Percentiles rank a stretch among this genome's conserved stretches.
Conservation (phyloP, 2,329 filamentous ascomycete species). For the Gaeumannomyces sp. region DNA sequence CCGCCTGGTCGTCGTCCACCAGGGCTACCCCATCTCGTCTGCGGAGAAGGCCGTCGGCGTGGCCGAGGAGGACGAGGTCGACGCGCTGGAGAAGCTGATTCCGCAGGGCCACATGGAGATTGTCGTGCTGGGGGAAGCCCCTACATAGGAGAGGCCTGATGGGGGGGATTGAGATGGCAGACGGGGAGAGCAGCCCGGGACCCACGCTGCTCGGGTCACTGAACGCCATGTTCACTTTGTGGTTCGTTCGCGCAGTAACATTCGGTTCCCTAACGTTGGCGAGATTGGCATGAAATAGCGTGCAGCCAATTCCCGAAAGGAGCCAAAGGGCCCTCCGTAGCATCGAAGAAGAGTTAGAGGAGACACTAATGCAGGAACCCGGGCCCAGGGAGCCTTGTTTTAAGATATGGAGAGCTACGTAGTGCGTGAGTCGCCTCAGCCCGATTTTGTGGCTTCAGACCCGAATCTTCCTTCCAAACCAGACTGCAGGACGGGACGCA, state of each 20-base stretch:
- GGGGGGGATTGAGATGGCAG: too few relatives aligned
- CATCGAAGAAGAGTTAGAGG: not conserved
- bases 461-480: not conserved
- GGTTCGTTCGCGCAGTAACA: too few relatives aligned
- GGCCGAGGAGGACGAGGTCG: not conserved
- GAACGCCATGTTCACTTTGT: too few relatives aligned
- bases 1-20: not conserved
- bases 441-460: not conserved
- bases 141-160: too few relatives aligned
- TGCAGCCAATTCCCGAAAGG: not conserved
- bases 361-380: not conserved
- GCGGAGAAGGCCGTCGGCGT: not conserved
- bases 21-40: not conserved
- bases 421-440: too few relatives aligned
- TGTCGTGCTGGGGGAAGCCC: not conserved
- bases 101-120: not conserved
- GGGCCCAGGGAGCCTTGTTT: not conserved
- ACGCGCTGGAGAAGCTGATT: not conserved
- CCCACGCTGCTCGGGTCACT: too few relatives aligned
- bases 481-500: not conserved
- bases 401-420: not conserved
- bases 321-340: too few relatives aligned
- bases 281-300: not conserved
- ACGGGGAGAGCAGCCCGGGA: too few relatives aligned
- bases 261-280: not conserved